Base-by-base conservation (phyloP, 257 asterid species). In the Rhazya stricta region DNA sequence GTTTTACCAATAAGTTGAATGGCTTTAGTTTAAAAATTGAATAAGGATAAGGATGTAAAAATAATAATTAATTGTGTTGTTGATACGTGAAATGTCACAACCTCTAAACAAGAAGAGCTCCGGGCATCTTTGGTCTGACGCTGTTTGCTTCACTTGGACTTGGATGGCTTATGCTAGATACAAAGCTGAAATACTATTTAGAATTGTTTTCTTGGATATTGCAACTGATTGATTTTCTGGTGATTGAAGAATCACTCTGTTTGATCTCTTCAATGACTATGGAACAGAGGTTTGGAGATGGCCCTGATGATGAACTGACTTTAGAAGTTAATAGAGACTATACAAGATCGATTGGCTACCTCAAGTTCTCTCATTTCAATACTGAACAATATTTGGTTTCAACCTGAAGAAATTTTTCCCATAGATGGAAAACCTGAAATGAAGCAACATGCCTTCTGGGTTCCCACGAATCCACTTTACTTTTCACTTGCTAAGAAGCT, bases 231-330 rank as follows among this genome's bases (percentile, higher is more conserved):
- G 62, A 56, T 54, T 56, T 36, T 23, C 23, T 23, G 27, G 6
- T 21, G 6, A 21, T 15, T 27, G 48, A 32, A 27, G 32, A 66
- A 32, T n/a, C 27, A 5, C 29, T 25, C 29, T 73, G 7, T 54
- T 13, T 41, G 3, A 15, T 6, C 7, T 62, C 27, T 25, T 3
- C 10, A 54, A 65, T 39, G 6, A 48, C 8, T 21, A 10, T 13
- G 39, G 81, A 72, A 83, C 84, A 89, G 94, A 82, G 89, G 68
- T 77, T 56, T 72, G 94, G 94, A 70, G 75, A 72, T 29, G 94
- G 94, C 37, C 68, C 86, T 25, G 67, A 81, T 16, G 69, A 89
- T 58, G 81, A 77, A 48, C 81, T 89, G 7, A 45, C 94, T 3
- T 83, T 89, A 3, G 91, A 89, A 77, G 76, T 72, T 0, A 61